phyloP scores from a whole-genome alignment of 73 alveolate species.

The Paramecium octaurelia region DNA sequence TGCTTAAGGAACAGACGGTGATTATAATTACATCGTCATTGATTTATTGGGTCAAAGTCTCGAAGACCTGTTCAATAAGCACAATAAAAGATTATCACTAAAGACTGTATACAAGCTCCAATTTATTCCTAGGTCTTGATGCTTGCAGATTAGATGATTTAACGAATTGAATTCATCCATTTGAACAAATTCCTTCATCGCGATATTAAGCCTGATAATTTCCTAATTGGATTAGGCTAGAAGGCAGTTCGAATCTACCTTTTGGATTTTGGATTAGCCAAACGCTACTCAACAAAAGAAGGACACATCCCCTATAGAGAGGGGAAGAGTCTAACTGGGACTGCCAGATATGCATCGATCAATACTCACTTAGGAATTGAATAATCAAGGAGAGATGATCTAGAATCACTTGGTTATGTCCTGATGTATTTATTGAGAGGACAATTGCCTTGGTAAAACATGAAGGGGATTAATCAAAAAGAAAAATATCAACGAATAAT shows the following conservation, averaged over 20 bases:
- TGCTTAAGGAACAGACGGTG: constrained; percentile 73
- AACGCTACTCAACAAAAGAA: constrained; percentile 83
- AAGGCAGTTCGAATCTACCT: constrained; percentile 73
- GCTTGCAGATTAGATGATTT: constrained; percentile 53
- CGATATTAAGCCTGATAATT: constrained; percentile 90
- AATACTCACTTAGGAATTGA: constrained; percentile 70
- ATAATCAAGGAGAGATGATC: constrained; percentile 84
- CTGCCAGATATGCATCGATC: constrained; percentile 87
- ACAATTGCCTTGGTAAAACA: constrained; percentile 82
- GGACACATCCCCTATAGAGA: constrained; percentile 92
- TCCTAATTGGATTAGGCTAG: constrained; percentile 67
- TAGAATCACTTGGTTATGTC: constrained; percentile 84
- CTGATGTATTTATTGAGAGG: constrained; percentile 83
- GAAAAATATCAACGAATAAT: constrained; percentile 77
- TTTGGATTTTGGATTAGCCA: constrained; percentile 92
- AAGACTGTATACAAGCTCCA: constrained; percentile 44
- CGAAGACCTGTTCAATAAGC: constrained; percentile 79
- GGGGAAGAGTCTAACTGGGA: constrained; percentile 94
- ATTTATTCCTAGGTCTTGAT: constrained; percentile 56
- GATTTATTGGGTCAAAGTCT: constrained; percentile 90
- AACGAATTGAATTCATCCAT: constrained; percentile 68
- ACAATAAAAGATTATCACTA: constrained; percentile 46
- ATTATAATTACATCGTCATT: constrained; percentile 81
- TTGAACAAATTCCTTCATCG: constrained; percentile 75
- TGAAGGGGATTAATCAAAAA: constrained; percentile 73